Evolutionary conservation across 352 stramenopile genomes (phyloP), one percentile per base, ranked within the genome.

Genomic region (Phytophthora sp.): DNA sequence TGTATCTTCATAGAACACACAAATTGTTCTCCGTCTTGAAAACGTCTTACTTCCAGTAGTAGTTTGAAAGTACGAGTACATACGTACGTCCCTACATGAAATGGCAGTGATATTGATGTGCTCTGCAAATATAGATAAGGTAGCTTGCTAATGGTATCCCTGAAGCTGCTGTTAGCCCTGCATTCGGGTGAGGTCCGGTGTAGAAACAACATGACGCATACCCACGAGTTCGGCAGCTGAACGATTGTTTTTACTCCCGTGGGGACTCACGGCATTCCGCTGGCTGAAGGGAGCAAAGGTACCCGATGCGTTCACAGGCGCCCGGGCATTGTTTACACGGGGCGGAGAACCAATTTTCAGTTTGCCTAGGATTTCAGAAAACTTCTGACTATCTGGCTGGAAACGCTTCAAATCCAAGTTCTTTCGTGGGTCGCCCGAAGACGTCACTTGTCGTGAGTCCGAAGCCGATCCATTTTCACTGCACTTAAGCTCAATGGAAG

Each of bases 381-480:
- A 93, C 53, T 87, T 82, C 52, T 86, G 82, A 23, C 82, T 82
- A 60, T 92, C 83, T 2, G 82, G 82, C 35, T 91, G 79, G 58
- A 91, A 91, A 23, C 86, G 82, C 66, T 90, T 90, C 5, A 92
- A 63, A 45, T 91, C 86, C 29, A 93, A 50, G 23, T 86, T 82
- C 44, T 79, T 78, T 33, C 69, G 59, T 18, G 74, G 67, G n/a
- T 74, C 64, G 33, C 67, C 74, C 15, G 63, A 55, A 41, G 39
- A 42, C 26, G 55, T 57, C 6, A 46, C 31, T 31, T 69, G 72
- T 57, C 33, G 52, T n/a, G 53, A 41, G 4, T 20, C 31, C 36
- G 61, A 51, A 15, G 24, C 36, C 7, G 64, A 51, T 21, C 35
- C 52, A 53, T 70, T 75, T 27, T 57, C 62, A 24, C 38, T 63